Conservation (phyloP, 495 filamentous ascomycete species). For the Patellaria atrata region DNA sequence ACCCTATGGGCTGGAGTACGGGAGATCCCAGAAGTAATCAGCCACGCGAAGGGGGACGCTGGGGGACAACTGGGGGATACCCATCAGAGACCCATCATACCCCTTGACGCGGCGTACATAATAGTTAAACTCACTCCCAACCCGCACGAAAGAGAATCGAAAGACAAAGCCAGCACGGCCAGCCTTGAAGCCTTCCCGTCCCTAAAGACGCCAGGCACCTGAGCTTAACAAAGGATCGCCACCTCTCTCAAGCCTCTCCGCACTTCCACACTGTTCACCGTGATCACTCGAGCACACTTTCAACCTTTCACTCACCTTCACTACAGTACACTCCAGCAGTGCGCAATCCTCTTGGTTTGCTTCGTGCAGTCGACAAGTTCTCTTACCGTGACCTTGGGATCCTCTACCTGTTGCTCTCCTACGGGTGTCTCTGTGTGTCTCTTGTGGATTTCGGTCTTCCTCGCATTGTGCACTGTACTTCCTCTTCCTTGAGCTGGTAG, state of each 20-base stretch:
- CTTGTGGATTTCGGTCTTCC: no score
- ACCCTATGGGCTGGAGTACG: conserved; percentile 21
- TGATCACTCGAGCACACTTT: conserved; percentile 1
- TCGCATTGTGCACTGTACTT: no score
- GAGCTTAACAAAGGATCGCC: conserved; percentile 24
- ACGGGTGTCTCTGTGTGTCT: no score
- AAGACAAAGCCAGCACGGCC: conserved; percentile 18
- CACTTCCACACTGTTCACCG: conserved; percentile 4
- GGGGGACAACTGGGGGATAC: no score
- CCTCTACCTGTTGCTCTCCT: neutral
- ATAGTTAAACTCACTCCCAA: conserved; percentile 20
- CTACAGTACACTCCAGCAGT: conserved; percentile 7
- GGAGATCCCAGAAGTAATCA: conserved; percentile 13
- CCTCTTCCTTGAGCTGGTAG: no score
- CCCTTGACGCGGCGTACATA: conserved; percentile 22
- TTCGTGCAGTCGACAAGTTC: conserved; percentile 7
- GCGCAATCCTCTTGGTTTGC: conserved; percentile 15
- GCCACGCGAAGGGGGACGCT: no score
- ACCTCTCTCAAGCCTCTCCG: conserved; percentile 6
- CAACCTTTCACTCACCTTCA: conserved; percentile 1
- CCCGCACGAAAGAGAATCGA: no score
- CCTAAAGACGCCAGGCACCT: conserved; percentile 19
- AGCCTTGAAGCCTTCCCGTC: conserved; percentile 13
- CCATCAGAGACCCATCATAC: conserved; percentile 11
- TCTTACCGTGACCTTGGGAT: neutral